phyloP scores from a whole-genome alignment of 139 green algal genomes.

The Raphidocelis subcapitata region DNA sequence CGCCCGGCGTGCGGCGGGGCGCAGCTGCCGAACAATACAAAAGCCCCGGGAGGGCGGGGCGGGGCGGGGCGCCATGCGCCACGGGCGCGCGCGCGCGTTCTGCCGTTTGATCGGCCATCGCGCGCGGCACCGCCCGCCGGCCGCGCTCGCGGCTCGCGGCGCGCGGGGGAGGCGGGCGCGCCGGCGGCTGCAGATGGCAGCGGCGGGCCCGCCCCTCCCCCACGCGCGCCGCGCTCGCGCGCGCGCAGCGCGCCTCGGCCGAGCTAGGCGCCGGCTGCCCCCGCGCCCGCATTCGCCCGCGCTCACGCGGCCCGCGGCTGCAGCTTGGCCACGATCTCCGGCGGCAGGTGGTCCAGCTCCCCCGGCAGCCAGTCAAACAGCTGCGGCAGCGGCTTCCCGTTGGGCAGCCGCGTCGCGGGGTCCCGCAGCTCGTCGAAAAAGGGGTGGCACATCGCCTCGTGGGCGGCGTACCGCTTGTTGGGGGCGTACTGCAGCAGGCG shows the following conservation, averaged over 20 bases:
- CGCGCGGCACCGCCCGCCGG: too few relatives aligned
- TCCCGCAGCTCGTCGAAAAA: slow-evolving; percentile 98
- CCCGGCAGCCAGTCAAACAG: slow-evolving; percentile 91
- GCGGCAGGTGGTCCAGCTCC: slow-evolving; percentile 71
- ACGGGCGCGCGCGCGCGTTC: too few relatives aligned
- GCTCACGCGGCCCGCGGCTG: slow-evolving; percentile 14
- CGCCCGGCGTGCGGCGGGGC: too few relatives aligned
- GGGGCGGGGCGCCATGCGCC: too few relatives aligned
- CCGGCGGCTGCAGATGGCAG: too few relatives aligned
- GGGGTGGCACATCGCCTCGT: slow-evolving; percentile 83
- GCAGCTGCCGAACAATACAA: too few relatives aligned
- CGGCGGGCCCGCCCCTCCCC: too few relatives aligned
- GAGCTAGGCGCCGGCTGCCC: neutral
- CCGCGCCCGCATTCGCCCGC: neutral
- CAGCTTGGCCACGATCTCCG: slow-evolving; percentile 59
- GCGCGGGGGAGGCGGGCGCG: too few relatives aligned
- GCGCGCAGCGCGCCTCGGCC: neutral
- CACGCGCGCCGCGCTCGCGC: too few relatives aligned
- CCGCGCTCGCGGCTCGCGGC: too few relatives aligned
- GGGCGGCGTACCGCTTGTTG: slow-evolving; percentile 64
- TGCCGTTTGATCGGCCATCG: too few relatives aligned
- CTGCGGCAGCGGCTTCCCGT: slow-evolving; percentile 81
- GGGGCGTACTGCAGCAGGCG: slow-evolving; percentile 94
- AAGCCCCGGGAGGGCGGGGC: too few relatives aligned
- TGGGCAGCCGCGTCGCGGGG: slow-evolving; percentile 75